These are phyloP conservation scores for Mycena galericulata DNA, from an alignment of 768 basidiomycete species.

Conservation along the genomic window DNA sequence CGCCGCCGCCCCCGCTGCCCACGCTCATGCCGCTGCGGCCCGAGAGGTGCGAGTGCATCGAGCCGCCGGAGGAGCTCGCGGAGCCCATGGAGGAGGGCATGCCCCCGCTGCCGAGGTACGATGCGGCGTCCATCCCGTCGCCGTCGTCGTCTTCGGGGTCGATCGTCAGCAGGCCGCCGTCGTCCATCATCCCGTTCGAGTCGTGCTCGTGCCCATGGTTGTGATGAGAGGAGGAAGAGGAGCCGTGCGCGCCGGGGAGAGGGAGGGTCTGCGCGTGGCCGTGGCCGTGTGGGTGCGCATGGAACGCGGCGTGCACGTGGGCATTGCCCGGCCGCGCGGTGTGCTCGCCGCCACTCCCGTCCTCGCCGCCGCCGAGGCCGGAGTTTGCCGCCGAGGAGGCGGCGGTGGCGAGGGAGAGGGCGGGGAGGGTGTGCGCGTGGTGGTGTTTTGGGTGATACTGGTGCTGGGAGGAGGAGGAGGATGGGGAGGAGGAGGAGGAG, in stretches of 20 bases:
- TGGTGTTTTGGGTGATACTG: background rate
- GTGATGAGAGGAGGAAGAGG: background rate
- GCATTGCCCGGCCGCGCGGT: constrained; percentile 64
- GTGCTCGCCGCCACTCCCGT: constrained; percentile 53
- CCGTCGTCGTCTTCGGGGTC: constrained; percentile 19
- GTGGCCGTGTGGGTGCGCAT: constrained; percentile 42
- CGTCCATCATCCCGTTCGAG: background rate
- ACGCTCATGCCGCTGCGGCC: no score
- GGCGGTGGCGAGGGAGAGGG: constrained; percentile 48
- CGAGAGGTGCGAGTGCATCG: background rate
- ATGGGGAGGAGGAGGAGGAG: no score
- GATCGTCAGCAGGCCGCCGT: constrained; percentile 27
- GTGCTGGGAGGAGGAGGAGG: no score
- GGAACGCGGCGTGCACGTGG: constrained; percentile 58
- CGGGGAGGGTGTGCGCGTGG: constrained; percentile 24
- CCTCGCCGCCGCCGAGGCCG: constrained; percentile 22
- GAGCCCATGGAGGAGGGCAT: background rate
- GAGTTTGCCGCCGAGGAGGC: constrained; percentile 51
- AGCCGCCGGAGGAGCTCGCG: background rate
- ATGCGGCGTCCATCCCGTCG: background rate
- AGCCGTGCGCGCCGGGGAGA: constrained; percentile 11
- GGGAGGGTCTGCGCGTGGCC: constrained; percentile 46
- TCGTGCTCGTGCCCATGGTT: background rate
- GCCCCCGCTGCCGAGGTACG: background rate
- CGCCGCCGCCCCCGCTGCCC: no score